These are phyloP conservation scores for Xylariaceae sp. DNA, from an alignment of 2,329 filamentous ascomycete genomes.

Conservation along the genomic window DNA sequence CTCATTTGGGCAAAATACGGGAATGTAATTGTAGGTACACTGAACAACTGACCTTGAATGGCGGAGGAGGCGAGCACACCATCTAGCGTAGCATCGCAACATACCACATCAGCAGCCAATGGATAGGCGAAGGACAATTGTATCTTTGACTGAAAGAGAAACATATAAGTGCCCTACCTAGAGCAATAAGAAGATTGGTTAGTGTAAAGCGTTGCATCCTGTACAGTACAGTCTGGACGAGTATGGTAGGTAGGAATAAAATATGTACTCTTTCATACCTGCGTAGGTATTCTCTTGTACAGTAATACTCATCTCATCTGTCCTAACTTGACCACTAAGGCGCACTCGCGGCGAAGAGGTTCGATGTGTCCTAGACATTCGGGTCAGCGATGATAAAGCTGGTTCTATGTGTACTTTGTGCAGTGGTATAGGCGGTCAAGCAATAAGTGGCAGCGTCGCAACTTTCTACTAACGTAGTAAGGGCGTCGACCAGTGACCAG, in stretches of 20 bases:
- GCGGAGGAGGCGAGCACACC: constrained; percentile 1
- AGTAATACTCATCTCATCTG: no score
- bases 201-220: no score
- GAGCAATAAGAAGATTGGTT: no score
- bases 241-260: no score
- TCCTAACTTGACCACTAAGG: no score
- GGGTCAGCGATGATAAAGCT: not conserved
- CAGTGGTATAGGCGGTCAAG: no score
- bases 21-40: not conserved
- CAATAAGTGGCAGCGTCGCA: not conserved
- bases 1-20: not conserved
- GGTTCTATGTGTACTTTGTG: not conserved
- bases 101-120: constrained; percentile 15
- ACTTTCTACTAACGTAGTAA: not conserved
- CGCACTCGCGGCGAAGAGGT: not conserved
- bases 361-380: not conserved
- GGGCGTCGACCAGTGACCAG: not conserved
- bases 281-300: no score
- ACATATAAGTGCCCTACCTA: not conserved
- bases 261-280: no score
- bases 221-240: no score
- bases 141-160: constrained; percentile 17
- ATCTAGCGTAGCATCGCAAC: not conserved
- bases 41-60: constrained; percentile 8
- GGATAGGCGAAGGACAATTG: constrained; percentile 16